Evolutionary conservation across 305 asterid genomes (phyloP).

Genomic region (Fraxinus paxiana): DNA sequence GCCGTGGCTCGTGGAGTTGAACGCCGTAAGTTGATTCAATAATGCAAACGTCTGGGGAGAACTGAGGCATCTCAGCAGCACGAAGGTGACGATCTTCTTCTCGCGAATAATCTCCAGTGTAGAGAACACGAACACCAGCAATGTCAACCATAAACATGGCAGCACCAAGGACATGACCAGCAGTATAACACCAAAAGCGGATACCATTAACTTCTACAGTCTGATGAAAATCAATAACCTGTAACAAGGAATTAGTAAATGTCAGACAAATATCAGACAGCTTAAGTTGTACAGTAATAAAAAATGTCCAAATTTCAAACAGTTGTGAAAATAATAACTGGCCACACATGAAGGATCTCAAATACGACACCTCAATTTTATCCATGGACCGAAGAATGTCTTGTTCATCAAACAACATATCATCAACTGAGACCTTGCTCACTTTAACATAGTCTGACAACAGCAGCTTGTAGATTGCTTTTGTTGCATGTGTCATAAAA

Average conservation of each 20-base stretch:
- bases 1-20: constrained; percentile 83
- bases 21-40: constrained; percentile 96
- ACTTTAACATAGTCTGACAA: constrained; percentile 90
- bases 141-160: constrained; percentile 99
- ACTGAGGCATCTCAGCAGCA: constrained; percentile 92
- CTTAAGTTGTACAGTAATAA: neutral
- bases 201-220: constrained; percentile 90
- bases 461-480: constrained; percentile 89
- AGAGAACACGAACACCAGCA: constrained; percentile 94
- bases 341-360: neutral
- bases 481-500: constrained; percentile 97
- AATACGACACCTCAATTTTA: constrained; percentile 61
- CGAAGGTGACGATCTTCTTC: constrained; percentile 98
- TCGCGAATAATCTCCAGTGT: constrained; percentile 94
- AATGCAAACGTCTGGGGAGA: constrained; percentile 91
- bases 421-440: constrained; percentile 97
- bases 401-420: constrained; percentile 83
- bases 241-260: constrained; percentile 21
- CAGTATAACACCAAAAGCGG: constrained; percentile 98
- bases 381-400: constrained; percentile 84
- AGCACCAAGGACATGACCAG: constrained; percentile 99
- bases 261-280: constrained; percentile 17
- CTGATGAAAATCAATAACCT: constrained; percentile 99
- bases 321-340: constrained; percentile 23
- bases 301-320: neutral